Evolutionary conservation across 768 basidiomycete species (phyloP).

Genomic region (Mrakia gelida): DNA sequence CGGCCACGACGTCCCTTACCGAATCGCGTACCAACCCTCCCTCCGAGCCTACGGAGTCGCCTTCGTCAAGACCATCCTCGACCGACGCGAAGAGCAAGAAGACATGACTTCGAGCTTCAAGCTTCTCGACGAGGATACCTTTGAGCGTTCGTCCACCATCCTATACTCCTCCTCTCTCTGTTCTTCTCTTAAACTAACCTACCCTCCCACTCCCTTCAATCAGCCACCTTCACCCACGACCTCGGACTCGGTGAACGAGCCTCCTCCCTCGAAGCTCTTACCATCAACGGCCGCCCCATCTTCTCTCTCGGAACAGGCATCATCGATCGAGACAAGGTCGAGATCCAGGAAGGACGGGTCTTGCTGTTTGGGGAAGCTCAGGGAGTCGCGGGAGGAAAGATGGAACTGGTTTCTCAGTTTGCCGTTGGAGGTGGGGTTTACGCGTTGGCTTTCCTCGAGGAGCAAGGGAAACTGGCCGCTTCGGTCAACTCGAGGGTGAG

Average conservation of each 20-base stretch:
- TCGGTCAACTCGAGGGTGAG: slow-evolving; percentile 73
- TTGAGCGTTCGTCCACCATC: slow-evolving; percentile 54
- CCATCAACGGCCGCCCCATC: slow-evolving; percentile 26
- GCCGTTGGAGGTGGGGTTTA: slow-evolving; percentile 66
- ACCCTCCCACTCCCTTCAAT: background rate
- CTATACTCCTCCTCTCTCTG: background rate
- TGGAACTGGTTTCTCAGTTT: slow-evolving; percentile 48
- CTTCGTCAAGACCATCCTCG: slow-evolving; percentile 56
- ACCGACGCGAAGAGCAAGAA: slow-evolving; percentile 54
- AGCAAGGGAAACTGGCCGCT: slow-evolving; percentile 53
- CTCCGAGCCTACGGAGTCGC: slow-evolving; percentile 63
- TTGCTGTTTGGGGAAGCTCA: slow-evolving; percentile 47
- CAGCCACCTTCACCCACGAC: slow-evolving; percentile 6
- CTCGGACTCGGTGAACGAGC: slow-evolving; percentile 23
- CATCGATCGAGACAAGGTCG: slow-evolving; percentile 24
- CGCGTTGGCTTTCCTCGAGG: slow-evolving; percentile 52
- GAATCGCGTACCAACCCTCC: slow-evolving; percentile 58
- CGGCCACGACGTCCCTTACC: slow-evolving; percentile 66
- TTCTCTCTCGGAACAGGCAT: slow-evolving; percentile 49
- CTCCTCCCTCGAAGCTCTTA: slow-evolving; percentile 25
- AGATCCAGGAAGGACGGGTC: slow-evolving; percentile 54
- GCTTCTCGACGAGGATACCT: slow-evolving; percentile 61
- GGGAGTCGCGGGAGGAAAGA: slow-evolving; percentile 38
- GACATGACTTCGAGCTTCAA: slow-evolving; percentile 57
- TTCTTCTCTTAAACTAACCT: no score